Conservation (phyloP, 2,329 filamentous ascomycete species). For the Trichoderma cornu-damae region DNA sequence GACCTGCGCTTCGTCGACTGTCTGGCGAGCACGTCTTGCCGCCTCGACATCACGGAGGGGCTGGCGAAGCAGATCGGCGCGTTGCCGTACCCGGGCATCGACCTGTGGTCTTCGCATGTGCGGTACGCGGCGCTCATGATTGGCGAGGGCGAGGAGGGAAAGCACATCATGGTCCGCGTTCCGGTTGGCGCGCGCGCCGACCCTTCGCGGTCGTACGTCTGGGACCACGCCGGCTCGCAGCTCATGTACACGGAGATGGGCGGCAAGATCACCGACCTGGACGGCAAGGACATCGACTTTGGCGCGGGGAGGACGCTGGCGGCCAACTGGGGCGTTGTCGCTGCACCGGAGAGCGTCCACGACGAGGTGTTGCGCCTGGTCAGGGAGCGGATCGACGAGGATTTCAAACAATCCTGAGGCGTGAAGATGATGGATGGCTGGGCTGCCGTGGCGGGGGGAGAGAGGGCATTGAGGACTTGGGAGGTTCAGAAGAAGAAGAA, state of each 20-base stretch:
- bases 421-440: not conserved
- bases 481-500: not conserved
- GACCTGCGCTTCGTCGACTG: conserved; percentile 35
- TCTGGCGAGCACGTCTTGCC: conserved; percentile 28
- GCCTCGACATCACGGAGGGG: conserved; percentile 30
- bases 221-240: conserved; percentile 57
- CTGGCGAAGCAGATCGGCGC: conserved; percentile 31
- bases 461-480: too few species aligned
- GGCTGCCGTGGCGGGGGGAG: not conserved
- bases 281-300: conserved; percentile 35
- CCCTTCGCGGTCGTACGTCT: conserved; percentile 30
- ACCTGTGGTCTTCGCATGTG: conserved; percentile 39
- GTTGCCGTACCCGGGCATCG: conserved; percentile 32
- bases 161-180: conserved; percentile 30
- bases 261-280: conserved; percentile 48
- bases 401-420: not conserved
- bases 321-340: conserved; percentile 35
- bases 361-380: conserved; percentile 34
- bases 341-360: conserved; percentile 43
- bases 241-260: conserved; percentile 52
- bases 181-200: conserved; percentile 20
- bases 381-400: conserved; percentile 19
- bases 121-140: conserved; percentile 36
- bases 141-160: conserved; percentile 31
- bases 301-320: conserved; percentile 32